Percentiles rank a stretch among this genome's conserved stretches.
Evolutionary conservation across 257 asterid genomes (phyloP).

Genomic region (Solanum neorickii): DNA sequence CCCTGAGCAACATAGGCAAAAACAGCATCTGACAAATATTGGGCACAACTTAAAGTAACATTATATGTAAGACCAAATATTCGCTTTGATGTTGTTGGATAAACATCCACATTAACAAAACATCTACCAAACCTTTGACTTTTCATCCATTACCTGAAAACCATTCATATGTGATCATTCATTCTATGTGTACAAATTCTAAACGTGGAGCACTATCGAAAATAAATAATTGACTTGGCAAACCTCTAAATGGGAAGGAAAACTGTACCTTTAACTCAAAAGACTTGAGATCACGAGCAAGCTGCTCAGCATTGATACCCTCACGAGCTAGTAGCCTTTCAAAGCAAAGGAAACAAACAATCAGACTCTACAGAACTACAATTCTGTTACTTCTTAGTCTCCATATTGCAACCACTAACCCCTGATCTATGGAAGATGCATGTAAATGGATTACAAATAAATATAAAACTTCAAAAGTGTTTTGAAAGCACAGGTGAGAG

Average conservation of each 20-base stretch:
- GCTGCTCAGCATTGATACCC: conserved; percentile 95
- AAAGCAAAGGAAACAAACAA: not conserved
- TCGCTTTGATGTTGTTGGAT: not conserved
- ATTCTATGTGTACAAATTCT: not conserved
- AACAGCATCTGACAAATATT: not conserved
- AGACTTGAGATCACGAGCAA: conserved; percentile 96
- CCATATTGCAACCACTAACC: not conserved
- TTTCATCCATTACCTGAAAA: not conserved
- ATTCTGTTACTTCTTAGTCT: not conserved
- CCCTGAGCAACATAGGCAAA: not conserved
- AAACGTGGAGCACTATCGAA: not conserved
- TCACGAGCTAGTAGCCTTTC: conserved; percentile 84
- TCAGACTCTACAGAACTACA: not conserved
- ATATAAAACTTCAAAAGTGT: not conserved
- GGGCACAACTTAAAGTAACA: not conserved
- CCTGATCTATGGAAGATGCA: not conserved
- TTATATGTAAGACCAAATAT: not conserved
- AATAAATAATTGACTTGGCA: not conserved
- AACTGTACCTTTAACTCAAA: conserved; percentile 72
- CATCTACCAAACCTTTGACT: not conserved
- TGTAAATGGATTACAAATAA: not conserved
- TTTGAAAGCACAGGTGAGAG: not conserved
- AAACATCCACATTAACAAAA: not conserved
- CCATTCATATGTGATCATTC: not conserved
- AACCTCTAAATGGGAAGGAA: not conserved